Conservation (phyloP, 768 basidiomycete species). For the Russula vinacea region DNA sequence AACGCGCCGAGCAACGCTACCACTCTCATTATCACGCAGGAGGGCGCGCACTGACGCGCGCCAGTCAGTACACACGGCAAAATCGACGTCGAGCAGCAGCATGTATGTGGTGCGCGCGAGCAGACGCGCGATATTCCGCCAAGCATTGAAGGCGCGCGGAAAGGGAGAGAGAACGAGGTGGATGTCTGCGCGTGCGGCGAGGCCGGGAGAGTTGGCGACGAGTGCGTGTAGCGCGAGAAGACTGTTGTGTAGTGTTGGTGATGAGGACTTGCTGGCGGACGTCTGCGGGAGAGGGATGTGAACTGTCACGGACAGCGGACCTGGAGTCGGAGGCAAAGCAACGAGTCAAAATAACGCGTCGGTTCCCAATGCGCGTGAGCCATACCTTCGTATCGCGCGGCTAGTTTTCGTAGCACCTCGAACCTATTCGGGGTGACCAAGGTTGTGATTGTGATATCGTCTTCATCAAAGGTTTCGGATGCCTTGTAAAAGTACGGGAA, state of each 20-base stretch:
- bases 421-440: slow-evolving; percentile 79
- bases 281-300: slow-evolving; percentile 59
- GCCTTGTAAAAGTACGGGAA: slow-evolving; percentile 82
- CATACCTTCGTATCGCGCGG: slow-evolving; percentile 72
- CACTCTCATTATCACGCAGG: slow-evolving; percentile 14
- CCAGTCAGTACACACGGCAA: slow-evolving; percentile 81
- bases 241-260: slow-evolving; percentile 39
- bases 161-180: slow-evolving; percentile 82
- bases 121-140: slow-evolving; percentile 82
- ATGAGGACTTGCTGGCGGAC: slow-evolving; percentile 38
- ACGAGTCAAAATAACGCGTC: not conserved
- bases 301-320: slow-evolving; percentile 81
- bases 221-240: slow-evolving; percentile 63
- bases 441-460: slow-evolving; percentile 83
- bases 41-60: slow-evolving; percentile 47
- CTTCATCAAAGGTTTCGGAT: slow-evolving; percentile 48
- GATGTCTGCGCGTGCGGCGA: slow-evolving; percentile 73
- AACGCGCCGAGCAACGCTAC: slow-evolving; percentile 44
- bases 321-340: slow-evolving; percentile 38
- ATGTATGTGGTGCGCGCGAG: slow-evolving; percentile 81
- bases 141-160: slow-evolving; percentile 64
- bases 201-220: slow-evolving; percentile 61
- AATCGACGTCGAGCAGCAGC: slow-evolving; percentile 92
- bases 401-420: slow-evolving; percentile 66
- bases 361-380: slow-evolving; percentile 6